Evolutionary conservation across 352 stramenopile genomes (phyloP).

Genomic region (Nothophytophthora sp.): DNA sequence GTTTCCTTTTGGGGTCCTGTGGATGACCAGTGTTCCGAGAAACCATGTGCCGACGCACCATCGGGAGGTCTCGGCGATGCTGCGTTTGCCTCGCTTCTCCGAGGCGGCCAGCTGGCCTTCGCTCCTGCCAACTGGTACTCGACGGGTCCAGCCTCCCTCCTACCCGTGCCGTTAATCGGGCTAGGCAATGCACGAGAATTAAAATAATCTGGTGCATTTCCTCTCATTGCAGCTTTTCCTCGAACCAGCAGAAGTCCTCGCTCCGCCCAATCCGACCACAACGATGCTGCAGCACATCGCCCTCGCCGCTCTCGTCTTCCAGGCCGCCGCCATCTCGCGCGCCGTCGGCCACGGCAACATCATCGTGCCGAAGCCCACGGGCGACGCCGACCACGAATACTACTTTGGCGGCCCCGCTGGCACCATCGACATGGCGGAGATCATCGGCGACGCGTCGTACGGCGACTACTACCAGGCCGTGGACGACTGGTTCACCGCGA

Average conservation of each 20-base stretch:
- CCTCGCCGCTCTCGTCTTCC: conserved; percentile 14
- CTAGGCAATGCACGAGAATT: too few species aligned
- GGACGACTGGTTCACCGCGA: conserved; percentile 29
- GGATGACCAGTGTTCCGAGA: too few species aligned
- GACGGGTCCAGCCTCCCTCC: too few species aligned
- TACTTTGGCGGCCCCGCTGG: conserved; percentile 27
- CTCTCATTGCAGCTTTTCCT: conserved; percentile 21
- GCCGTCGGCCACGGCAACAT: conserved; percentile 28
- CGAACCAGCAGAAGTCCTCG: not conserved
- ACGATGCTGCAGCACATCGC: conserved; percentile 23
- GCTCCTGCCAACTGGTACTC: too few species aligned
- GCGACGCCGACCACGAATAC: conserved; percentile 12
- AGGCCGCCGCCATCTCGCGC: conserved; percentile 10
- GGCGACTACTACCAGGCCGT: conserved; percentile 28
- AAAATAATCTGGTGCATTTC: too few species aligned
- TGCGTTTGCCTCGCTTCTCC: too few species aligned
- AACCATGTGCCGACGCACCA: too few species aligned
- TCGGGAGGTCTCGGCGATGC: too few species aligned
- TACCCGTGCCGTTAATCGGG: too few species aligned
- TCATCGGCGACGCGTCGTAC: conserved; percentile 20
- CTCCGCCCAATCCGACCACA: not conserved
- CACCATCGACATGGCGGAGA: conserved; percentile 24
- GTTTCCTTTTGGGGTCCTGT: too few species aligned
- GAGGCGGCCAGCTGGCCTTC: too few species aligned
- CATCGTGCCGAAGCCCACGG: conserved; percentile 20